Evolutionary conservation across 2,329 filamentous ascomycete species (phyloP).

Genomic region (Ophiostoma quercus): DNA sequence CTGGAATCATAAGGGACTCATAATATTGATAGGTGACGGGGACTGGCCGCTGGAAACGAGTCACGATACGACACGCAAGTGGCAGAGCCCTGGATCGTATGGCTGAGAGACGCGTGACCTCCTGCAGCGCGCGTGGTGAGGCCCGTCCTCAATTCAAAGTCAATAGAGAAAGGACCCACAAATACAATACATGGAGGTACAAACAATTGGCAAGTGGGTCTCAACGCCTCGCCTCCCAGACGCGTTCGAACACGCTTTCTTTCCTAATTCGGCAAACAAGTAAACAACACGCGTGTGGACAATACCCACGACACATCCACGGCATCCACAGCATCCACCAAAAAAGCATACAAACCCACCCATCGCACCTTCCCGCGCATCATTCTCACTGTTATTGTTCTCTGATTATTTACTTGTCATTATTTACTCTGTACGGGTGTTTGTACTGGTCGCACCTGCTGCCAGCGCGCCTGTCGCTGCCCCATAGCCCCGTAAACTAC

Average conservation of each 20-base stretch:
- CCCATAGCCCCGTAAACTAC: slow-evolving; percentile 12
- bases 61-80: neutral
- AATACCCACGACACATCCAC: neutral
- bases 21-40: neutral
- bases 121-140: neutral
- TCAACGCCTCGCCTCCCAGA: slow-evolving; percentile 19
- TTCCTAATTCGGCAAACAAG: slow-evolving; percentile 27
- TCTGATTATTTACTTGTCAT: neutral
- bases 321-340: slow-evolving; percentile 5
- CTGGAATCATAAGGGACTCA: neutral
- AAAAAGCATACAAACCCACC: slow-evolving; percentile 11
- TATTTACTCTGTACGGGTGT: neutral
- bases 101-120: slow-evolving; percentile 7
- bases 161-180: neutral
- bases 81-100: neutral
- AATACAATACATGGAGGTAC: neutral
- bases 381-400: neutral
- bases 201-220: slow-evolving; percentile 12
- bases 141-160: neutral
- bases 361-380: slow-evolving; percentile 17
- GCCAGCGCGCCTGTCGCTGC: slow-evolving; percentile 9
- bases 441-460: slow-evolving; percentile 14
- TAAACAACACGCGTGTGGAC: slow-evolving; percentile 29
- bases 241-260: slow-evolving; percentile 27
- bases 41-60: neutral